Evolutionary conservation across 1,284 basidiomycete species (phyloP), one percentile per base, ranked within the genome.

Genomic region (Rhodotorula sp.): DNA sequence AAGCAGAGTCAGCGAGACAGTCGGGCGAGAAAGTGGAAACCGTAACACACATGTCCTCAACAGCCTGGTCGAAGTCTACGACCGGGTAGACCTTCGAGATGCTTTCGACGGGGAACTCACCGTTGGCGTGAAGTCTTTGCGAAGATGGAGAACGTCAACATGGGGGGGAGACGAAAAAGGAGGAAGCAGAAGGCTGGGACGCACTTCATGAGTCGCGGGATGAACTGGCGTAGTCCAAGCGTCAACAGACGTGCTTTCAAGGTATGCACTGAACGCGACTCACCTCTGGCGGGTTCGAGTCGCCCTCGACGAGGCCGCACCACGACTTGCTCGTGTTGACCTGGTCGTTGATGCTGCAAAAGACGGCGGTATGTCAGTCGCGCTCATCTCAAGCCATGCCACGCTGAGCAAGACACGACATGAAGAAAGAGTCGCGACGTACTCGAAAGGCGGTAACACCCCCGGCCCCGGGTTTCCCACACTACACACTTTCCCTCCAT

Each of bases 201-300:
- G n/a, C 9, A 68, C 70, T 44, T 15, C 50, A 72, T 72, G 7
- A 75, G 60, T 54, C 66, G 55, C 18, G 71, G 73, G 31, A 75
- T 63, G 37, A 62, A 71, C 50, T 67, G 28, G 20, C n/a, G 11
- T 6, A 0, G 22, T 22, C 20, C 44, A 13, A 4, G 20, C 4
- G 55, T 30, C 31, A 26, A 6, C 11, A 15, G 40, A 13, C 40
- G 40, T 7, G 10, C 40, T 26, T 11, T 40, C 55, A 3, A 13
- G 28, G 1, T 22, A 37, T 9, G 44, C 6, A 22, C 9, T 24
- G 18, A 6, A 40, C 16, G 16, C 22, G 34, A 13, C 63, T 13
- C 34, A 67, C 65, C 54, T 70, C 67, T 3, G 76, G 72, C 24
- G 76, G 74, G 62, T 75, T 69, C n/a, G 72, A 71, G 31, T 56